Evolutionary conservation across 2,329 filamentous ascomycete genomes (phyloP).

Genomic region (Madurella fahalii): DNA sequence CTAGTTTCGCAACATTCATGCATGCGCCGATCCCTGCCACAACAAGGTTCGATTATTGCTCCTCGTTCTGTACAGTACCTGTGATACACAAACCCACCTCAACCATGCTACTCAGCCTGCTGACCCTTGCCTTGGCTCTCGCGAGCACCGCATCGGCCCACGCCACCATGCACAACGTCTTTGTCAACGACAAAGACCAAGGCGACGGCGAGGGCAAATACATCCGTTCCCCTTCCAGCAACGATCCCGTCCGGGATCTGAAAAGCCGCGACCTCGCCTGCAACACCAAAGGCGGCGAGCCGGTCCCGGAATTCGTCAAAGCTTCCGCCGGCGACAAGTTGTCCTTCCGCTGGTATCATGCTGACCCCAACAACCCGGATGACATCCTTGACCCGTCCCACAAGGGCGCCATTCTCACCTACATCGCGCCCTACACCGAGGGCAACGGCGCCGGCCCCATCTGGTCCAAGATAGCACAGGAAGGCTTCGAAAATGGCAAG

Average conservation of each 20-base stretch:
- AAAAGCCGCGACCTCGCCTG: slow-evolving; percentile 33
- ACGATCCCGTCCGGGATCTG: slow-evolving; percentile 34
- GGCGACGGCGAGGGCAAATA: slow-evolving; percentile 38
- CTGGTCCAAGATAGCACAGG: slow-evolving; percentile 37
- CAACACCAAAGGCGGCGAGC: slow-evolving; percentile 35
- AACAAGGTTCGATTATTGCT: too few species aligned
- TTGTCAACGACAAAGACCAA: slow-evolving; percentile 44
- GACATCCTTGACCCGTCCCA: slow-evolving; percentile 28
- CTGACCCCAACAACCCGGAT: slow-evolving; percentile 32
- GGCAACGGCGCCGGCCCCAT: slow-evolving; percentile 35
- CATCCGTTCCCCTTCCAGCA: slow-evolving; percentile 38
- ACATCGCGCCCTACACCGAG: slow-evolving; percentile 33
- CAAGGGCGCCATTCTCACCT: slow-evolving; percentile 35
- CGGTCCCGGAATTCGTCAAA: slow-evolving; percentile 31
- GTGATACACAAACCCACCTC: too few species aligned
- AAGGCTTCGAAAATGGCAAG: slow-evolving; percentile 33
- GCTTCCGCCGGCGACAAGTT: slow-evolving; percentile 34
- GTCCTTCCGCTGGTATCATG: slow-evolving; percentile 36
- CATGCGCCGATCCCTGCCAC: too few species aligned
- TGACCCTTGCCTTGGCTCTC: slow-evolving; percentile 33
- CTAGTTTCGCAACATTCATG: too few species aligned
- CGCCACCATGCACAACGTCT: slow-evolving; percentile 43
- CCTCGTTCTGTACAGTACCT: too few species aligned
- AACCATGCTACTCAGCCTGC: slow-evolving; percentile 33
- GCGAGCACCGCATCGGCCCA: slow-evolving; percentile 40